Percentiles rank a stretch among this genome's conserved stretches.
Evolutionary conservation across 2,329 filamentous ascomycete genomes (phyloP).

Genomic region (Botrytis porri): DNA sequence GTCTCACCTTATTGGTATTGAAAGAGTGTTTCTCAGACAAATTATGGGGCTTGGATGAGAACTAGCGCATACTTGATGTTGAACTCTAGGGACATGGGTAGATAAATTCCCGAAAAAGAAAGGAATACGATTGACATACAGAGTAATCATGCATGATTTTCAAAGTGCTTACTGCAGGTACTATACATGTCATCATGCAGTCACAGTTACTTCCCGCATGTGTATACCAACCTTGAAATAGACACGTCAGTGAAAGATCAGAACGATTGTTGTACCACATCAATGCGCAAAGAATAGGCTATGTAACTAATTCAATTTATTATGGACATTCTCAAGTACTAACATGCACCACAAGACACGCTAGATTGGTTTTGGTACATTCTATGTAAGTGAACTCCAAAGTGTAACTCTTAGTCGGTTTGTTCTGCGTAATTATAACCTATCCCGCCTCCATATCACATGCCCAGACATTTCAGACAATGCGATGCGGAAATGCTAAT

Average conservation of each 20-base stretch:
- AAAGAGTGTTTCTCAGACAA: neutral
- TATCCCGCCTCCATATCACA: neutral
- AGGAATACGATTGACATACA: neutral
- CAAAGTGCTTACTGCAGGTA: conserved; percentile 12
- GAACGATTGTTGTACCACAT: neutral
- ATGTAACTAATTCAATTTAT: neutral
- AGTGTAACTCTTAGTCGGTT: neutral
- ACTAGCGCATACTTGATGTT: neutral
- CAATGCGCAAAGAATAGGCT: neutral
- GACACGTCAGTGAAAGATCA: neutral
- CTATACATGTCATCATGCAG: conserved; percentile 2
- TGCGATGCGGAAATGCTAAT: neutral
- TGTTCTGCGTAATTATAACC: neutral
- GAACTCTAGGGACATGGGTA: neutral
- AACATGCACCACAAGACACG: neutral
- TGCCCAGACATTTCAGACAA: neutral
- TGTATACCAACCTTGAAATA: neutral
- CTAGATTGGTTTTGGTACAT: neutral
- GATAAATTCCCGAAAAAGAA: neutral
- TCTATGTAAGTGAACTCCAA: neutral
- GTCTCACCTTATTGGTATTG: neutral
- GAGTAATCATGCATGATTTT: neutral
- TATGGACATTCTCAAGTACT: neutral
- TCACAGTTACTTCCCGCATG: neutral
- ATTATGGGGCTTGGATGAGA: neutral